Percentiles rank a stretch among this genome's conserved stretches.
Conservation (phyloP, 306 rosid species). For the Quercus bicolor region DNA sequence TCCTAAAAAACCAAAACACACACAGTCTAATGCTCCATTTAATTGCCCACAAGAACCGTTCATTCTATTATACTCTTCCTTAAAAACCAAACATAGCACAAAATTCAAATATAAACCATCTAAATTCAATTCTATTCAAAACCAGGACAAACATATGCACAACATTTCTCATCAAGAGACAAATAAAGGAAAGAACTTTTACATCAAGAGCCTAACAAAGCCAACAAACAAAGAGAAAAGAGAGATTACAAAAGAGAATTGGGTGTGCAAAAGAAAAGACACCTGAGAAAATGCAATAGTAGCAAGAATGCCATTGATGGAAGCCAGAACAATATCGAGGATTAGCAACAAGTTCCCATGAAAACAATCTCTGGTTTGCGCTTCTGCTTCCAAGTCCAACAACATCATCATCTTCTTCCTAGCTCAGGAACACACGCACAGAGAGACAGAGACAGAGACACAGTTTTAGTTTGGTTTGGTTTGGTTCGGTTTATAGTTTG, state of each 20-base stretch:
- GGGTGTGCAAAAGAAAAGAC: not conserved
- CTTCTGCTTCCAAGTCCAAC: conserved; percentile 23
- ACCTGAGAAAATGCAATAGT: conserved; percentile 60
- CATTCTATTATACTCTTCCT: not conserved
- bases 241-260: conserved; percentile 8
- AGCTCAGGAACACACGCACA: not conserved
- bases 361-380: conserved; percentile 21
- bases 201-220: not conserved
- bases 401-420: not conserved
- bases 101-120: not conserved
- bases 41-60: not conserved
- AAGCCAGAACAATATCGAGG: conserved; percentile 49
- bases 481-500: not conserved
- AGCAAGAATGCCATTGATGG: conserved; percentile 47
- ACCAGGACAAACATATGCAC: not conserved
- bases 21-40: not conserved
- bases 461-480: not conserved
- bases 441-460: conserved; percentile 12
- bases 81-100: not conserved
- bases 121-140: not conserved
- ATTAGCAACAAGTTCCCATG: conserved; percentile 41
- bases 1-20: not conserved
- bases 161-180: not conserved
- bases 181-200: not conserved
- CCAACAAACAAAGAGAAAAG: not conserved